These are phyloP conservation scores for Rubus parviflorus DNA, from an alignment of 306 rosid species.

Conservation along the genomic window DNA sequence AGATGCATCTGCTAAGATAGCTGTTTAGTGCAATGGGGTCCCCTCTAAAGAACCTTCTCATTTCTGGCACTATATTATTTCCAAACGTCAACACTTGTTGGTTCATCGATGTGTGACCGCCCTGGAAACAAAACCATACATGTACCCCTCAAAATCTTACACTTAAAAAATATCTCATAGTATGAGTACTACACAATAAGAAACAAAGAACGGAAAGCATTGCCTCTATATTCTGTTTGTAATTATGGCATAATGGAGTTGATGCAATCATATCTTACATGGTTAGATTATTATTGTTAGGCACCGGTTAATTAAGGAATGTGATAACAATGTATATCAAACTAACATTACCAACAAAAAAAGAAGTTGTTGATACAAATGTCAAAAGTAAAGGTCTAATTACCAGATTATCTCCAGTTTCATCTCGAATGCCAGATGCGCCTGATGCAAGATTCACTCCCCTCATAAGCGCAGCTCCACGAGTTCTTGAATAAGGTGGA, in stretches of 20 bases:
- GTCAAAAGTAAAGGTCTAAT: neutral
- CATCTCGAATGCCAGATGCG: constrained; percentile 82
- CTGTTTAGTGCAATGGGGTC: constrained; percentile 47
- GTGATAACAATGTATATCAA: neutral
- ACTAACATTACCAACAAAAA: neutral
- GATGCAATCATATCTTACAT: too few species aligned
- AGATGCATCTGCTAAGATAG: constrained; percentile 64
- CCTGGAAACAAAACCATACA: constrained; percentile 36
- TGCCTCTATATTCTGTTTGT: too few species aligned
- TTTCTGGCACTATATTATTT: constrained; percentile 47
- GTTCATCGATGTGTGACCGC: constrained; percentile 72
- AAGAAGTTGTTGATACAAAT: neutral
- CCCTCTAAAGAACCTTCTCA: constrained; percentile 68
- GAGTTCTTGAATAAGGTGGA: constrained; percentile 65
- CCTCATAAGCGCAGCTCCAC: constrained; percentile 64
- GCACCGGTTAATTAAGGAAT: neutral
- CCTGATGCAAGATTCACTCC: constrained; percentile 92
- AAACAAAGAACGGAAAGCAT: too few species aligned
- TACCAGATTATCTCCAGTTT: constrained; percentile 88
- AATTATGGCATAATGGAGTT: too few species aligned
- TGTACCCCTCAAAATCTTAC: neutral
- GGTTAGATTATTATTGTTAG: too few species aligned
- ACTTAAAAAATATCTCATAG: too few species aligned
- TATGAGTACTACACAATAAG: too few species aligned
- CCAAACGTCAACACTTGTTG: constrained; percentile 65